Evolutionary conservation across 805 yeast genomes (phyloP), one percentile per base, ranked within the genome.

Genomic region (Myxozyma geophila): DNA sequence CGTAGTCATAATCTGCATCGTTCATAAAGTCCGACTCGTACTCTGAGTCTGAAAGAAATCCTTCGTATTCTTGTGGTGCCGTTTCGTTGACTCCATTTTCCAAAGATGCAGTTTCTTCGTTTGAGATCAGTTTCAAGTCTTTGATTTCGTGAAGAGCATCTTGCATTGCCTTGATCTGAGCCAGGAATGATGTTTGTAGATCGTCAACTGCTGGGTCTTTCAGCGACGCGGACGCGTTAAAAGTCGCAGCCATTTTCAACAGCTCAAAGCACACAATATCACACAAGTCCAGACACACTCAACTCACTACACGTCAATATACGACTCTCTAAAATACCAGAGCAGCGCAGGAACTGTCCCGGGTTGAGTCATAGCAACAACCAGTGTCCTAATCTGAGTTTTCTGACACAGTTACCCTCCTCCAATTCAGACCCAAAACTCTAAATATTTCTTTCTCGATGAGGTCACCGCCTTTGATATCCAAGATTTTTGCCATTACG

Each of bases 21-120:
- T 33, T 43, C 23, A 35, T 56, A 36, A 44, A 51, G 12, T 56
- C 59, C 10, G 50, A 37, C 21, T 53, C 55, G 39, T 52, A 58
- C n/a, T 63, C 63, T 15, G 67, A 60, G 28, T 64, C 64, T 7
- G 59, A 56, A 15, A 60, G 54, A 44, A 64, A 60, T 9, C 59
- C 67, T 33, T 54, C 59, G 40, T 51, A 54, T 1, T 51, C 64
- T 9, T 40, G 23, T 4, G 15, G 9, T 7, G 17, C 9, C 33
- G 12, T 15, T n/a, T 33, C 57, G 39, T 37, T 35, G 2, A 10
- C 36, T 9, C 53, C 59, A 41, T 49, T 37, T 17, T 58, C 55
- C 6, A 7, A 19, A 33, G 39, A 7, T 7, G 39, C 49, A 10
- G 40, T 9, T 28, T 28, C 5, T 21, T 23, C 23, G 36, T 28